These are phyloP conservation scores for Agaricales sp. DNA, from an alignment of 1,284 basidiomycete species.

Conservation along the genomic window DNA sequence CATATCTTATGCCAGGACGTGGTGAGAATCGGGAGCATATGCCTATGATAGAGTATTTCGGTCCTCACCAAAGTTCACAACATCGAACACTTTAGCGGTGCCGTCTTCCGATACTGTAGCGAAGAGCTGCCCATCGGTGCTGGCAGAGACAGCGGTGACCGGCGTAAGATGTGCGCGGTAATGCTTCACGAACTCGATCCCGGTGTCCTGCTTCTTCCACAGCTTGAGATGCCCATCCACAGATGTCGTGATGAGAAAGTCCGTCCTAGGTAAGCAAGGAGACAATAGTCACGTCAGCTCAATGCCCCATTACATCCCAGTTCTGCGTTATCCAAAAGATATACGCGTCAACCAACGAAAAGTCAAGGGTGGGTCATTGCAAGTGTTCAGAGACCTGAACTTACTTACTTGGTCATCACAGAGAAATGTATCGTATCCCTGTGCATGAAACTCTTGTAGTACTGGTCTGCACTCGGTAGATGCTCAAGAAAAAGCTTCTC, in stretches of 20 bases:
- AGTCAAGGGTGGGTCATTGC: no score
- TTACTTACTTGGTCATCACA: conserved; percentile 71
- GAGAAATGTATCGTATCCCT: conserved; percentile 86
- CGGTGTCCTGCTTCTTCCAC: conserved; percentile 95
- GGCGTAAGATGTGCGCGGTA: conserved; percentile 86
- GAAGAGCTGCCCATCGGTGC: conserved; percentile 87
- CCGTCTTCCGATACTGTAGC: conserved; percentile 84
- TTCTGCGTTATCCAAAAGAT: no score
- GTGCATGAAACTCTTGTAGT: conserved; percentile 99
- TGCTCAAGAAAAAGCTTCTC: conserved; percentile 82
- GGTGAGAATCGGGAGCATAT: neutral
- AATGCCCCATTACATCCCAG: no score
- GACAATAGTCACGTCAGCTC: conserved; percentile 3
- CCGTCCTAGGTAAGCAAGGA: conserved; percentile 45
- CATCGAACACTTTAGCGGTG: conserved; percentile 91
- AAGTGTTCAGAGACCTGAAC: neutral
- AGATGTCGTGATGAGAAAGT: conserved; percentile 92
- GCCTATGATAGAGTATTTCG: conserved; percentile 17
- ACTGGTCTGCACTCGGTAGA: conserved; percentile 86
- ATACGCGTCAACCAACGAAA: neutral
- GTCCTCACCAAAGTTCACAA: conserved; percentile 81
- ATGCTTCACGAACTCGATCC: conserved; percentile 91
- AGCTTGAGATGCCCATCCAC: conserved; percentile 94
- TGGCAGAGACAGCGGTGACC: conserved; percentile 76
- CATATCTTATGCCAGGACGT: conserved; percentile 62